Evolutionary conservation across 2,329 filamentous ascomycete species (phyloP).

Genomic region (Verticillium dahliae): DNA sequence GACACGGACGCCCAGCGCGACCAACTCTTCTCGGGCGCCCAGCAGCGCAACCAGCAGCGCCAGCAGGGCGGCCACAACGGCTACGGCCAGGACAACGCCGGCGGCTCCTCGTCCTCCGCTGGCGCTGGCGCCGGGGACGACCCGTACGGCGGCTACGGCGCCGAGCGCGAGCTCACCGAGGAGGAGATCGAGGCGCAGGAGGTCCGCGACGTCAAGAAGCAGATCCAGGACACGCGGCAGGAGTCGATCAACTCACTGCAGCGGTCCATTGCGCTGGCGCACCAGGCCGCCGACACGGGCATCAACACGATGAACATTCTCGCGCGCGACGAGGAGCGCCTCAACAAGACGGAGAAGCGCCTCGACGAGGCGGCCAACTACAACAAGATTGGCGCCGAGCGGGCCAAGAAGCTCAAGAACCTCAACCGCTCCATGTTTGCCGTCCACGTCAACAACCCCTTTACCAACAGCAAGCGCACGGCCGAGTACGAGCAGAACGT

Average conservation of each 20-base stretch:
- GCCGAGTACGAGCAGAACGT: slow-evolving; percentile 61
- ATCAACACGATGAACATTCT: slow-evolving; percentile 66
- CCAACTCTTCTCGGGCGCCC: slow-evolving; percentile 55
- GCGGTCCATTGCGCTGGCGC: slow-evolving; percentile 55
- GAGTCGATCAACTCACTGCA: slow-evolving; percentile 42
- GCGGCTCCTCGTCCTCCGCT: slow-evolving; percentile 12
- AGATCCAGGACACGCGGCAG: slow-evolving; percentile 71
- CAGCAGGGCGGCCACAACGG: slow-evolving; percentile 10
- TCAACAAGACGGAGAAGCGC: slow-evolving; percentile 78
- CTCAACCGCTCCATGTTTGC: slow-evolving; percentile 90
- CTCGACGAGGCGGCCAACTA: slow-evolving; percentile 74
- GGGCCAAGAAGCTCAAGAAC: slow-evolving; percentile 75
- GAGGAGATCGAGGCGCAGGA: slow-evolving; percentile 72
- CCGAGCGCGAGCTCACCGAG: slow-evolving; percentile 71
- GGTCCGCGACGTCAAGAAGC: slow-evolving; percentile 58
- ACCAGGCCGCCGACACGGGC: slow-evolving; percentile 64
- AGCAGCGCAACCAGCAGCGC: slow-evolving; percentile 39
- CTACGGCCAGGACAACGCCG: slow-evolving; percentile 3
- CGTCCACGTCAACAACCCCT: slow-evolving; percentile 69
- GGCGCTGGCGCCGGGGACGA: slow-evolving; percentile 5
- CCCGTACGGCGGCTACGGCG: slow-evolving; percentile 50
- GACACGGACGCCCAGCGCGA: slow-evolving; percentile 50
- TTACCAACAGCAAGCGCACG: slow-evolving; percentile 63
- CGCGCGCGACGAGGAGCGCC: slow-evolving; percentile 70
- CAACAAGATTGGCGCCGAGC: slow-evolving; percentile 70